Percentiles rank a stretch among this genome's conserved stretches.
Evolutionary conservation across 169 alveolate genomes (phyloP).

Genomic region (Cryptosporidium sp.): DNA sequence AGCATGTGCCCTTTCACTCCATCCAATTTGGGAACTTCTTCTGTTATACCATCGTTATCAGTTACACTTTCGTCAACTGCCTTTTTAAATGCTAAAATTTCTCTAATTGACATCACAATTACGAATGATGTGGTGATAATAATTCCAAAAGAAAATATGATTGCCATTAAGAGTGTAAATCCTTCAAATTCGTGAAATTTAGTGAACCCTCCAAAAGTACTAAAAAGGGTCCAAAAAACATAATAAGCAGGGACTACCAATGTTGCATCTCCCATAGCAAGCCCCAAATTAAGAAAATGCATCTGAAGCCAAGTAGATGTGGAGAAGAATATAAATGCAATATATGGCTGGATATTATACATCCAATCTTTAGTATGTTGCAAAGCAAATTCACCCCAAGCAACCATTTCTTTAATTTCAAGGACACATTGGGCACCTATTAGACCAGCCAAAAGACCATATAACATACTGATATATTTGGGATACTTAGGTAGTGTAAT

Average conservation of each 20-base stretch:
- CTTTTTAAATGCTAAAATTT: conserved; percentile 70
- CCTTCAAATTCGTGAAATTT: conserved; percentile 86
- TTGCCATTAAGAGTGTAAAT: conserved; percentile 66
- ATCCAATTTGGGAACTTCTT: conserved; percentile 5
- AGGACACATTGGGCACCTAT: conserved; percentile 87
- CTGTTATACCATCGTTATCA: neutral
- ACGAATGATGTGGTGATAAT: conserved; percentile 59
- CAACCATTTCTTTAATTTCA: conserved; percentile 86
- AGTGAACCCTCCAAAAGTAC: conserved; percentile 87
- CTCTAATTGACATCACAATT: conserved; percentile 69
- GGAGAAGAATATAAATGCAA: conserved; percentile 81
- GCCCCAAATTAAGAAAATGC: conserved; percentile 85
- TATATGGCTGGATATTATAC: conserved; percentile 82
- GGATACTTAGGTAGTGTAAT: conserved; percentile 77
- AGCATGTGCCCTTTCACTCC: conserved; percentile 29
- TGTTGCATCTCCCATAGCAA: conserved; percentile 87
- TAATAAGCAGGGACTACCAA: conserved; percentile 86
- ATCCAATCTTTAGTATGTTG: conserved; percentile 58
- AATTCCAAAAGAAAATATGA: conserved; percentile 48
- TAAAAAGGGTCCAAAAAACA: conserved; percentile 87
- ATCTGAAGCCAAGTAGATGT: conserved; percentile 85
- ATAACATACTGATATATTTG: conserved; percentile 80
- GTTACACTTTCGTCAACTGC: conserved; percentile 70
- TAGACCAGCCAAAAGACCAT: conserved; percentile 87
- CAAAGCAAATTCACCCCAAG: conserved; percentile 78